These are phyloP conservation scores for Selaginella tamariscina DNA, from an alignment of 75 land plant genomes.

Conservation along the genomic window DNA sequence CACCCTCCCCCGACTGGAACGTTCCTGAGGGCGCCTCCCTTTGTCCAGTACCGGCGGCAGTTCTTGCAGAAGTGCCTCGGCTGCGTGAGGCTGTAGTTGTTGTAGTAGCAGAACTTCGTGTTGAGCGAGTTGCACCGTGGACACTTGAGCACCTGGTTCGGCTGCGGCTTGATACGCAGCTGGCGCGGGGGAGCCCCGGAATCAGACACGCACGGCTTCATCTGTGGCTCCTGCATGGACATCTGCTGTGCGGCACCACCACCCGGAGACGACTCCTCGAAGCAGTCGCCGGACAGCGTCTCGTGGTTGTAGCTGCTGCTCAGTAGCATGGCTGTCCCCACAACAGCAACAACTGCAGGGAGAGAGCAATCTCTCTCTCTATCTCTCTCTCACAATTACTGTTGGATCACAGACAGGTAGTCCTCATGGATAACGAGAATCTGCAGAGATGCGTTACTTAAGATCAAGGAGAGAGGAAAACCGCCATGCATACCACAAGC, in stretches of 20 bases:
- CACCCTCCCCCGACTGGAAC: conserved; percentile 29
- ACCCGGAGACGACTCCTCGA: neutral
- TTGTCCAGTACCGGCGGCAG: conserved; percentile 30
- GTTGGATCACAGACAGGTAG: too few relatives aligned
- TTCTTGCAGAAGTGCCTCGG: conserved; percentile 33
- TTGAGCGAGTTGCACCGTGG: conserved; percentile 26
- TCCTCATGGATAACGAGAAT: too few relatives aligned
- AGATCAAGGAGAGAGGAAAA: too few relatives aligned
- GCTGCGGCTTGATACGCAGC: conserved; percentile 18
- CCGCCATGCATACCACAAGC: too few relatives aligned
- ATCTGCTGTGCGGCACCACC: neutral
- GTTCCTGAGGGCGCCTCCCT: conserved; percentile 25
- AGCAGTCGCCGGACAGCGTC: neutral
- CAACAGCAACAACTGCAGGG: too few relatives aligned
- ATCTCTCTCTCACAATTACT: too few relatives aligned
- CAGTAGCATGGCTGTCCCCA: neutral
- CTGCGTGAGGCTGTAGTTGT: conserved; percentile 31
- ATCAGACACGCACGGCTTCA: neutral
- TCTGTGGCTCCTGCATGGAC: neutral
- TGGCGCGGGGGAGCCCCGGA: neutral
- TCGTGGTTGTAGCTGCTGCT: conserved; percentile 1
- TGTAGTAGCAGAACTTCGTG: conserved; percentile 35
- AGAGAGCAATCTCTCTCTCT: too few relatives aligned
- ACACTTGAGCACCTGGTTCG: conserved; percentile 24
- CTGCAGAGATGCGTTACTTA: too few relatives aligned